These are phyloP conservation scores for Albizia julibrissin DNA, from an alignment of 306 rosid genomes.

Conservation along the genomic window DNA sequence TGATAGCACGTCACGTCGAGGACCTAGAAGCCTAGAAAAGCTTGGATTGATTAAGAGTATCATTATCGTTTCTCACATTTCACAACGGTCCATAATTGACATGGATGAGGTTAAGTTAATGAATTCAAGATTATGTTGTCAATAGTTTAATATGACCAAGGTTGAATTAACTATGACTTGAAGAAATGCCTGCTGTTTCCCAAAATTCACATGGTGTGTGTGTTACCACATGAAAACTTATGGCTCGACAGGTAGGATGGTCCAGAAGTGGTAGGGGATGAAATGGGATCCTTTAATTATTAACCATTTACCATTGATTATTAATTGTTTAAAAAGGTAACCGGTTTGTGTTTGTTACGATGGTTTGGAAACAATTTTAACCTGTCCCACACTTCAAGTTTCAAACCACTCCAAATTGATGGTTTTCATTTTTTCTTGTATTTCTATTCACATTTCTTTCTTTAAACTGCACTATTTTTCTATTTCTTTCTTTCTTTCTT, in stretches of 20 bases:
- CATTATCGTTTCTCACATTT: background rate
- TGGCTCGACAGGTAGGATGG: background rate
- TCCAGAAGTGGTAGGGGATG: background rate
- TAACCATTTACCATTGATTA: background rate
- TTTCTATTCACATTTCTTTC: background rate
- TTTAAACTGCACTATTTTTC: background rate
- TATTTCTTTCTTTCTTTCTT: background rate
- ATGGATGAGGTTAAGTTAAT: conserved; percentile 7
- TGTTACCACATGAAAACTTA: background rate
- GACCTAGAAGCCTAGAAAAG: conserved; percentile 17
- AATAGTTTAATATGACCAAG: conserved; percentile 8
- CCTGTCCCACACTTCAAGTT: background rate
- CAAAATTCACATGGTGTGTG: background rate
- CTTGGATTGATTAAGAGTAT: background rate
- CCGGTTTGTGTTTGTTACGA: background rate
- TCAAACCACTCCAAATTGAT: background rate
- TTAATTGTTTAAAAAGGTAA: background rate
- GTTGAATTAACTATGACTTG: conserved; percentile 18
- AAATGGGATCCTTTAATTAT: background rate
- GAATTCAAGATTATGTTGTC: background rate
- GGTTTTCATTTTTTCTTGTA: background rate
- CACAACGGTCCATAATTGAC: background rate
- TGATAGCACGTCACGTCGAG: background rate
- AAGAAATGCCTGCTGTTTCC: background rate
- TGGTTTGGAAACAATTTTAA: background rate